These are phyloP conservation scores for Syncephalastrum contaminatum DNA, from an alignment of 371 early-diverging fungal species.

Conservation along the genomic window DNA sequence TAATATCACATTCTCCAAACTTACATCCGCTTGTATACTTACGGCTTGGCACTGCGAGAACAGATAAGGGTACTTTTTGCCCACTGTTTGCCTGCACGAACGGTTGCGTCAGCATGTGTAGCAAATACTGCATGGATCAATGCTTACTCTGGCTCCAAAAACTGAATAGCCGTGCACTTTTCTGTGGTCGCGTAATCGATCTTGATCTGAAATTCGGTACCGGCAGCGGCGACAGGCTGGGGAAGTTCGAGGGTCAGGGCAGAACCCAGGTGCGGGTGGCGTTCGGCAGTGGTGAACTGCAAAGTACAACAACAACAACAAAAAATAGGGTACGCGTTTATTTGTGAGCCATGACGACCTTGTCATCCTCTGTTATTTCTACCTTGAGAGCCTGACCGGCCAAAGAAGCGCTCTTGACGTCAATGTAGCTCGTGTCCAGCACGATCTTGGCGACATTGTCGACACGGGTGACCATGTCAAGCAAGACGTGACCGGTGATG, in stretches of 20 bases:
- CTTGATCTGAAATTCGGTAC: slow-evolving; percentile 50
- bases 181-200: slow-evolving; percentile 83
- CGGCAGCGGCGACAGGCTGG: slow-evolving; percentile 32
- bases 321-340: background rate
- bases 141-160: slow-evolving; percentile 78
- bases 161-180: slow-evolving; percentile 87
- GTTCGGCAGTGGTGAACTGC: slow-evolving; percentile 57
- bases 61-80: slow-evolving; percentile 91
- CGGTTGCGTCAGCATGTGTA: background rate
- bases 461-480: slow-evolving; percentile 52
- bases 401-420: slow-evolving; percentile 52
- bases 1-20: background rate
- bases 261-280: slow-evolving; percentile 74
- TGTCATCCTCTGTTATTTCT: slow-evolving; percentile 2
- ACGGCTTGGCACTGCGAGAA: slow-evolving; percentile 95
- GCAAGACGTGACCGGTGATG: slow-evolving; percentile 67
- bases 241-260: slow-evolving; percentile 67
- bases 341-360: too few species aligned
- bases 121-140: background rate
- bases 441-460: slow-evolving; percentile 62
- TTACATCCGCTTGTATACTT: slow-evolving; percentile 7
- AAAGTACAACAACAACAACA: background rate
- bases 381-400: slow-evolving; percentile 49
- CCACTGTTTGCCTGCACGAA: slow-evolving; percentile 79
- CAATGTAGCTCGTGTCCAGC: slow-evolving; percentile 75